Conservation (phyloP, 1,284 basidiomycete species). For the Leucoagaricus sp. region DNA sequence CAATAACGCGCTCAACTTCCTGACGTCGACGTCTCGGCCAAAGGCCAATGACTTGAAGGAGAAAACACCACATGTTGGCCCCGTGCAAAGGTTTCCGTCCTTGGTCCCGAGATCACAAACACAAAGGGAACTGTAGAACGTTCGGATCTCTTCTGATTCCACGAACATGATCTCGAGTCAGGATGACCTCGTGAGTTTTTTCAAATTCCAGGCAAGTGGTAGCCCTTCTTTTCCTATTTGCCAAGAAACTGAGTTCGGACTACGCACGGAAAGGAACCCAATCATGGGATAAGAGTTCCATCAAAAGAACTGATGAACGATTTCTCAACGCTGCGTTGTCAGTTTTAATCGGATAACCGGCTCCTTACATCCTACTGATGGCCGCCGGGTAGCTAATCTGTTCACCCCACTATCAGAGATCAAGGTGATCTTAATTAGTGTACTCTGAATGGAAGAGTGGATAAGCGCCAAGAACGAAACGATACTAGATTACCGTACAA, state of each 20-base stretch:
- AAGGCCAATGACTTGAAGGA: constrained; percentile 60
- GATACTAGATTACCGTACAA: too few relatives aligned
- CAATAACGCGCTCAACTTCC: constrained; percentile 47
- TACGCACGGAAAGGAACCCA: constrained; percentile 27
- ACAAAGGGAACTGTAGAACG: constrained; percentile 62
- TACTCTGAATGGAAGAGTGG: too few relatives aligned
- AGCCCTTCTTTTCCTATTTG: constrained; percentile 47
- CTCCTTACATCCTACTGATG: too few relatives aligned
- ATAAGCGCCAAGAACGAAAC: too few relatives aligned
- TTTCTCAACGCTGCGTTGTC: constrained; percentile 42
- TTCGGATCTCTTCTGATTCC: constrained; percentile 45
- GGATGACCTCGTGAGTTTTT: constrained; percentile 52
- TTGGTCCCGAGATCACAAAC: constrained; percentile 65
- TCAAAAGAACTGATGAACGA: constrained; percentile 37
- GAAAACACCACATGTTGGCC: constrained; percentile 65
- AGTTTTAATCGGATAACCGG: too few relatives aligned
- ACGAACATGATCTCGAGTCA: constrained; percentile 35
- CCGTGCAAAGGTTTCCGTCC: constrained; percentile 48
- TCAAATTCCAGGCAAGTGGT: constrained; percentile 41
- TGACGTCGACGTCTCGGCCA: constrained; percentile 44
- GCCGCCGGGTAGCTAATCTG: too few relatives aligned
- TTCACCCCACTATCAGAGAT: too few relatives aligned
- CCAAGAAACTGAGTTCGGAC: constrained; percentile 45
- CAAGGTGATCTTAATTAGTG: too few relatives aligned
- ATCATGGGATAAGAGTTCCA: constrained; percentile 5